phyloP scores from a whole-genome alignment of 2,329 filamentous ascomycete genomes.

The Fusarium brachygibbosum region DNA sequence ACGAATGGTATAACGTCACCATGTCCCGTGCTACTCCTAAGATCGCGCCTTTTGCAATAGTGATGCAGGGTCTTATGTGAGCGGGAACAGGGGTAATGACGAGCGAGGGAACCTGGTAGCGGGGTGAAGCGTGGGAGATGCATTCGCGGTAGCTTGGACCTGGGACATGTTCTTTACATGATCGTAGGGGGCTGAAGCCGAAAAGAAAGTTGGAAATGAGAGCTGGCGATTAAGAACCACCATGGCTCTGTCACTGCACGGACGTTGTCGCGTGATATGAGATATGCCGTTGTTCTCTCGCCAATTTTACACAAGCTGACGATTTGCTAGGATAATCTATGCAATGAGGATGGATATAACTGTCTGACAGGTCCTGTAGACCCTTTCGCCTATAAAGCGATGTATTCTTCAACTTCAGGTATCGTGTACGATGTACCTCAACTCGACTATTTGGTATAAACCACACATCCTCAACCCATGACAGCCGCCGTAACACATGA shows the following conservation, averaged over 20 bases:
- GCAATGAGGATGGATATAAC: neutral
- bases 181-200: too few species aligned
- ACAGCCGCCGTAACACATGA: neutral
- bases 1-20: too few species aligned
- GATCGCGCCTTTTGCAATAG: too few species aligned
- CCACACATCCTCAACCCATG: neutral
- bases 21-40: too few species aligned
- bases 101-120: too few species aligned
- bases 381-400: conserved; percentile 9
- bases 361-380: conserved; percentile 5
- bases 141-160: too few species aligned
- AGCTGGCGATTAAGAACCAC: too few species aligned
- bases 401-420: conserved; percentile 7
- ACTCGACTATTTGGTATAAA: neutral
- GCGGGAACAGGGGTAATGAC: too few species aligned
- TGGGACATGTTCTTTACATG: too few species aligned
- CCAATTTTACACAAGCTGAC: neutral
- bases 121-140: too few species aligned
- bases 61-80: too few species aligned
- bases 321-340: neutral
- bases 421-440: neutral
- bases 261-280: neutral
- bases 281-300: neutral
- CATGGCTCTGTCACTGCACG: neutral
- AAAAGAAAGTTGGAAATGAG: too few species aligned